phyloP scores from a whole-genome alignment of 345 rosid genomes.

The Fremontodendron californicum region DNA sequence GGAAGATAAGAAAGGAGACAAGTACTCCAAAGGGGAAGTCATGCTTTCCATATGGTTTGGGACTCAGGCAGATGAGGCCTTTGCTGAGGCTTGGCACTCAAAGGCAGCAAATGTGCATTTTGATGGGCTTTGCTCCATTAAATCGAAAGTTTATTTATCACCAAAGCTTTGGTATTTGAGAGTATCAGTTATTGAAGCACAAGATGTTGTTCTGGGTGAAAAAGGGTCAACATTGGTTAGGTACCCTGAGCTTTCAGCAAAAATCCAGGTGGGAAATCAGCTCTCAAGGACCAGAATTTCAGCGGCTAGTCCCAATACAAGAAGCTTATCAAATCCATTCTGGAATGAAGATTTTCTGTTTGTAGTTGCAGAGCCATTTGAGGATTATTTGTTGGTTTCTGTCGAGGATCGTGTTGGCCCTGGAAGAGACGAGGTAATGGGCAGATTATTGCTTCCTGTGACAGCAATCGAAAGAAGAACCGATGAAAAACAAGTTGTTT shows the following conservation, averaged over 20 bases:
- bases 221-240: constrained; percentile 40
- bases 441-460: constrained; percentile 50
- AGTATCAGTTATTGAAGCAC: constrained; percentile 63
- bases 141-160: constrained; percentile 68
- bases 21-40: constrained; percentile 43
- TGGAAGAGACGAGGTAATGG: constrained; percentile 49
- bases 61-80: constrained; percentile 75
- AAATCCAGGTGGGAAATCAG: constrained; percentile 63
- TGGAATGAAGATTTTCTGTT: constrained; percentile 75
- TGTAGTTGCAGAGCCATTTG: constrained; percentile 71
- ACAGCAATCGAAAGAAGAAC: constrained; percentile 38
- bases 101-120: constrained; percentile 61
- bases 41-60: constrained; percentile 77
- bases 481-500: constrained; percentile 48
- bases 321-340: constrained; percentile 52
- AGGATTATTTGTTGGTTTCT: constrained; percentile 48
- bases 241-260: constrained; percentile 49
- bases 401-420: constrained; percentile 56
- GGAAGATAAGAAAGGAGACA: constrained; percentile 55
- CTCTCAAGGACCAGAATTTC: constrained; percentile 47
- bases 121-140: constrained; percentile 54
- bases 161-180: constrained; percentile 75
- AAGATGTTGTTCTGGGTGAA: constrained; percentile 50
- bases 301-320: constrained; percentile 27
- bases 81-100: constrained; percentile 73